Evolutionary conservation across 1,139 yeast genomes (phyloP), one percentile per base, ranked within the genome.

Genomic region (Taphrina wiesneri): DNA sequence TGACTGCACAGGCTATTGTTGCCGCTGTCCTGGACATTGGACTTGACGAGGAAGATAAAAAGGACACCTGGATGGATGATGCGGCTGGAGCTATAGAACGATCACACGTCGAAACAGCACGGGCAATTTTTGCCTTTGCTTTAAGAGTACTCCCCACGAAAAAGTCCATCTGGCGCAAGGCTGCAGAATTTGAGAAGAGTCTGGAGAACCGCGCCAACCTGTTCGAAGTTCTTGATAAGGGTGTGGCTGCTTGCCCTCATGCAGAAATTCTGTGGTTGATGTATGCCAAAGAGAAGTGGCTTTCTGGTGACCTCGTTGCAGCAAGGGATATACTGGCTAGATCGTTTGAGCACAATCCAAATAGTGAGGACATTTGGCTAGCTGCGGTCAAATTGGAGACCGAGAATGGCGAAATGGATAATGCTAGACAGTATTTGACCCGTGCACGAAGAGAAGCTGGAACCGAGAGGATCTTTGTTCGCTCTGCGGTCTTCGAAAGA

Each of bases 201-300:
- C 73, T 76, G 45, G 70, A 72, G 39, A 71, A 70, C 34, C 72
- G 68, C 28, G 73, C 74, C 0, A 77, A 76, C 4, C 73, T 88
- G 4, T 83, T 80, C 71, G 73, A 75, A 1, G 80, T 80, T 39
- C 86, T 87, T 72, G 84, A 84, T 46, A 77, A 77, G 75, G 83
- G 87, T 45, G 80, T 82, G 1, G 71, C 73, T 0, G 73, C 79
- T 0, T 80, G 86, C 66, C 86, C 88, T 0, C 71, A 76, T 0
- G 75, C 77, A 25, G 84, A 83, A 36, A 72, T 82, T 3, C 80
- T 90, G 65, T 81, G 85, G 77, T 75, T 90, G 65, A 83, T 87
- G 85, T 89, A 83, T 73, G 88, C 96, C 0, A 86, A 86, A 69
- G 95, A 88, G 71, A 78, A 81, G 67, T 85, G 90, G 86, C 34